Evolutionary conservation across 176 grass and related monocot species (phyloP), one percentile per base, ranked within the genome.

Genomic region (Alloteropsis semialata): DNA sequence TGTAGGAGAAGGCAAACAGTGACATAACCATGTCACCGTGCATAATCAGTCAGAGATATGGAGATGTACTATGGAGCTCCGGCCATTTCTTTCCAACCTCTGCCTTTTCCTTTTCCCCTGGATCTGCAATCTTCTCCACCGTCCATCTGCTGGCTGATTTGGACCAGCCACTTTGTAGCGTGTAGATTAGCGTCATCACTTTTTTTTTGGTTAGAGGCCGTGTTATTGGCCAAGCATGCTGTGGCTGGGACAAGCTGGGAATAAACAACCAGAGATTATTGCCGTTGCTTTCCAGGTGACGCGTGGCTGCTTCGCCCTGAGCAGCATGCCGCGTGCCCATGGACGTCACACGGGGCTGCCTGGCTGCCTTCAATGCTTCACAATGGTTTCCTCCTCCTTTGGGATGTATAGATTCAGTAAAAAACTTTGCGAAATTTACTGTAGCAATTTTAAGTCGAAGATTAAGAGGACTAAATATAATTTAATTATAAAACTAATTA

Each of bases 141-240:
- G 48, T 56, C 68, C 87, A 25, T 75, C 39, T 25, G 25, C 24
- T 46, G 3, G 37, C 48, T 69, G 78, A 87, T 69, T 32, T 82
- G 16, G 78, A 58, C 41, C 11, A 30, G 22, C 64, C 24, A 43
- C 85, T 25, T 66, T 27, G 36, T 2, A 24, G 25, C 58, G 1
- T 30, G 58, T 25, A 29, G 54, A 39, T 22, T 56, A 30, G 58
- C 58, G 32, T 61, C 58, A 16, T 6, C 13, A 1, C 58, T 63
- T 63, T 64, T 21, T 28, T 63, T 63, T 64, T 21, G 34, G 25
- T 54, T 42, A 17, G 22, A 68, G 64, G 43, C 6, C 44, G 76
- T 11, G 57, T 8, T 5, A 37, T 81, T 70, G 32, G 67, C 21
- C 42, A 56, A 30, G 1, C 32, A 64, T 5, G 58, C 5, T 32